A percentile compares a stretch with the other conserved stretches of the same genome.
Conservation (phyloP, 768 basidiomycete species). For the Floccularia luteovirens region DNA sequence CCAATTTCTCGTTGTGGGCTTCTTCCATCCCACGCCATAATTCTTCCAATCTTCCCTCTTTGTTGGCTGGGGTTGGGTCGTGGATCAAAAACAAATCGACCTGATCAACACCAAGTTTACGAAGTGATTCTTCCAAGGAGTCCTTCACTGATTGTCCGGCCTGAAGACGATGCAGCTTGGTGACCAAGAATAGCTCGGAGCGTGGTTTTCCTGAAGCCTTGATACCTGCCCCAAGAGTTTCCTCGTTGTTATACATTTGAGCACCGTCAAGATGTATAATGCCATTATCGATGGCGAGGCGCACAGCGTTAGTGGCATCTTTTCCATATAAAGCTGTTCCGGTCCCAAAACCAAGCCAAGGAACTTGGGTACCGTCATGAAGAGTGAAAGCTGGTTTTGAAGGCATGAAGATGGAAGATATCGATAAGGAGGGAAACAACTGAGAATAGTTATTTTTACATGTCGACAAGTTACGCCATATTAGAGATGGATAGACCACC, state of each 20-base stretch:
- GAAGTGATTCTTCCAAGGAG: slow-evolving; percentile 43
- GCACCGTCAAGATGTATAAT: slow-evolving; percentile 62
- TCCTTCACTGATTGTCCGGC: slow-evolving; percentile 39
- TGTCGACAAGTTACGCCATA: too few relatives aligned
- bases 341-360: slow-evolving; percentile 58
- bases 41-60: slow-evolving; percentile 35
- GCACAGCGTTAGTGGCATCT: slow-evolving; percentile 33
- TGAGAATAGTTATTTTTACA: background rate
- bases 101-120: slow-evolving; percentile 41
- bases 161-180: slow-evolving; percentile 39
- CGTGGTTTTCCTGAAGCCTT: slow-evolving; percentile 41
- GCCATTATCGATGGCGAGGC: slow-evolving; percentile 43
- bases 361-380: slow-evolving; percentile 46
- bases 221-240: slow-evolving; percentile 42
- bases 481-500: background rate
- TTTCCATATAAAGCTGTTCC: slow-evolving; percentile 43
- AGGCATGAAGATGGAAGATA: slow-evolving; percentile 13
- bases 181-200: slow-evolving; percentile 54
- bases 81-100: slow-evolving; percentile 67
- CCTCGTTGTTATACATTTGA: slow-evolving; percentile 52
- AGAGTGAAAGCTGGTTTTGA: slow-evolving; percentile 28
- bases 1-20: slow-evolving; percentile 34
- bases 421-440: background rate
- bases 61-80: slow-evolving; percentile 22
- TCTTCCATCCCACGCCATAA: slow-evolving; percentile 60